phyloP scores from a whole-genome alignment of 495 filamentous ascomycete genomes.

The Entonaema liquescens region DNA sequence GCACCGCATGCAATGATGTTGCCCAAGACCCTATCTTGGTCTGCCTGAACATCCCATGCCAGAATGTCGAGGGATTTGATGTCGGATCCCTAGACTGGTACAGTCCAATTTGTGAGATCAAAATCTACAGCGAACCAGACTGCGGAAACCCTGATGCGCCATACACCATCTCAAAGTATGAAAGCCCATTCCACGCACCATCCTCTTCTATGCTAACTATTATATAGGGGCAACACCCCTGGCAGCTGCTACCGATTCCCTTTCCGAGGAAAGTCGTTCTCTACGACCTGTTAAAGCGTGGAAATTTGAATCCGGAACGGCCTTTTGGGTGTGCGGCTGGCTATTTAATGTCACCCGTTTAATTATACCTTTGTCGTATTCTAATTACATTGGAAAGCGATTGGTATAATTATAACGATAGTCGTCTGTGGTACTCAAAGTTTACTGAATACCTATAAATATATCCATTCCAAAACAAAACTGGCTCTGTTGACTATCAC shows the following conservation, averaged over 20 bases:
- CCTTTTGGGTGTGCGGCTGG: neutral
- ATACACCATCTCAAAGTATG: neutral
- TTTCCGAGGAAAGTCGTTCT: neutral
- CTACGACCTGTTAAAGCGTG: neutral
- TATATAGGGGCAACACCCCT: neutral
- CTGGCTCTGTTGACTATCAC: neutral
- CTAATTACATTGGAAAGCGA: neutral
- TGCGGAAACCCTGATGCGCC: neutral
- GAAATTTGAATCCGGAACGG: neutral
- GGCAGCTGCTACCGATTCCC: neutral
- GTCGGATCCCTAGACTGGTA: neutral
- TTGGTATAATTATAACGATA: neutral
- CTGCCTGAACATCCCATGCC: no score
- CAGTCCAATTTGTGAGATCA: neutral
- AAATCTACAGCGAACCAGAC: neutral
- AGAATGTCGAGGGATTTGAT: no score
- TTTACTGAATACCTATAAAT: neutral
- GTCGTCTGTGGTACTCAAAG: neutral
- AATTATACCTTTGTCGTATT: neutral
- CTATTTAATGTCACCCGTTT: neutral
- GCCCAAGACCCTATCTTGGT: no score
- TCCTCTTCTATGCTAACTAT: neutral
- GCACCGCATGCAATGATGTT: neutral
- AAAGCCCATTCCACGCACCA: neutral
- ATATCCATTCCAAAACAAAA: neutral